Evolutionary conservation across 768 basidiomycete species (phyloP).

Genomic region (Auriscalpium orientale): DNA sequence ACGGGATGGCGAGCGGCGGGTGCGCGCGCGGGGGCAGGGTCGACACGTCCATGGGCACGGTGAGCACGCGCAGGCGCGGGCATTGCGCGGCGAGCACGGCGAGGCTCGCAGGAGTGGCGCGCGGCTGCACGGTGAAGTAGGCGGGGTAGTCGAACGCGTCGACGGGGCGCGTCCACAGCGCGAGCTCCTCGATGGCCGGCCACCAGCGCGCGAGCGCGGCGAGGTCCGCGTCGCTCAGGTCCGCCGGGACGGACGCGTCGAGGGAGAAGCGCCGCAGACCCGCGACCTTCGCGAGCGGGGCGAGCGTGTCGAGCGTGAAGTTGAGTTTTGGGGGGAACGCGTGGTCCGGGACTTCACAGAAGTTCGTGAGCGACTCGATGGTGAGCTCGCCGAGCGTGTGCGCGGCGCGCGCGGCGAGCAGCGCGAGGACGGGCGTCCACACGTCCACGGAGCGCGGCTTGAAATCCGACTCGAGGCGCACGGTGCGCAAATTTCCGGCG

Average conservation of each 20-base stretch:
- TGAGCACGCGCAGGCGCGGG: constrained; percentile 15
- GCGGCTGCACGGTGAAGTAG: constrained; percentile 13
- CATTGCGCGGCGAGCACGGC: constrained; percentile 17
- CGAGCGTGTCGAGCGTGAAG: constrained; percentile 19
- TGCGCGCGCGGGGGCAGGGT: neutral
- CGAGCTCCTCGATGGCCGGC: constrained; percentile 20
- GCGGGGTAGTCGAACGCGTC: constrained; percentile 13
- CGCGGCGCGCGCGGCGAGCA: constrained; percentile 10
- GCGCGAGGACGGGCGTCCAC: constrained; percentile 12
- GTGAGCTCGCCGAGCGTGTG: constrained; percentile 7
- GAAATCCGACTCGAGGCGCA: constrained; percentile 14
- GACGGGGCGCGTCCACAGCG: constrained; percentile 17
- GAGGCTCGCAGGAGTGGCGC: constrained; percentile 18
- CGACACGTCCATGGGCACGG: constrained; percentile 16
- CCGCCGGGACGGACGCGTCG: constrained; percentile 19
- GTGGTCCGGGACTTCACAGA: constrained; percentile 14
- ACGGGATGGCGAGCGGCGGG: neutral
- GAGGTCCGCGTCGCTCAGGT: constrained; percentile 20
- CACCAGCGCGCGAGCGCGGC: constrained; percentile 22
- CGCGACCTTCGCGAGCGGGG: constrained; percentile 20
- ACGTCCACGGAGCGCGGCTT: constrained; percentile 14
- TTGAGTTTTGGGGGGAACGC: constrained; percentile 13
- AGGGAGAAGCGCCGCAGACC: constrained; percentile 19
- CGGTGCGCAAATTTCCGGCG: constrained; percentile 1
- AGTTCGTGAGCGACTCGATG: constrained; percentile 12